Conservation (phyloP, 2,329 filamentous ascomycete species). For the Leptographium flavum region DNA sequence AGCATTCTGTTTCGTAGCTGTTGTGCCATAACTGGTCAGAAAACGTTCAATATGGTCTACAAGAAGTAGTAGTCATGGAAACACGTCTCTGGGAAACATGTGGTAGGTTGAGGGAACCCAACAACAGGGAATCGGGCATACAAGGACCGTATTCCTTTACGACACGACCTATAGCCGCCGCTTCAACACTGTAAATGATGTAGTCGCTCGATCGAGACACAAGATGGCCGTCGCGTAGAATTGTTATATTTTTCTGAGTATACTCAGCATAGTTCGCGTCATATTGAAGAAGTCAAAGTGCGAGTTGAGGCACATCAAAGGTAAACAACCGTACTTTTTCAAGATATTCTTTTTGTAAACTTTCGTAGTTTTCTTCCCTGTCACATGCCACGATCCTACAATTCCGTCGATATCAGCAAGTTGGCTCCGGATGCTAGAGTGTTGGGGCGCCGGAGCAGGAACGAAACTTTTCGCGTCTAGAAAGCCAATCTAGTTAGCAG, state of each 20-base stretch:
- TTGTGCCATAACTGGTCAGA: neutral
- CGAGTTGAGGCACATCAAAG: conserved; percentile 15
- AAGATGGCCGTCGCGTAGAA: conserved; percentile 85
- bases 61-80: neutral
- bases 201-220: conserved; percentile 95
- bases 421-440: neutral
- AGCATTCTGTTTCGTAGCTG: conserved; percentile 86
- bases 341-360: conserved; percentile 66
- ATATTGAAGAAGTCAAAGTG: too few species aligned
- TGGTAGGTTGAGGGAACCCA: neutral
- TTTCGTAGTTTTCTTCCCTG: conserved; percentile 74
- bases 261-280: conserved; percentile 32
- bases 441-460: neutral
- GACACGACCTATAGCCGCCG: conserved; percentile 74
- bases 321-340: conserved; percentile 55
- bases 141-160: conserved; percentile 85
- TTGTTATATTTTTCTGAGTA: conserved; percentile 66
- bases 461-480: conserved; percentile 7
- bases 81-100: too few species aligned
- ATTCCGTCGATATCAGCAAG: conserved; percentile 4
- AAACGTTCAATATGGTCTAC: neutral
- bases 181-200: conserved; percentile 97
- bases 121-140: conserved; percentile 34
- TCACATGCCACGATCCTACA: conserved; percentile 89
- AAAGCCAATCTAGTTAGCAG: neutral